phyloP scores from a whole-genome alignment of 495 filamentous ascomycete species.

The Trichoderma reesei region DNA sequence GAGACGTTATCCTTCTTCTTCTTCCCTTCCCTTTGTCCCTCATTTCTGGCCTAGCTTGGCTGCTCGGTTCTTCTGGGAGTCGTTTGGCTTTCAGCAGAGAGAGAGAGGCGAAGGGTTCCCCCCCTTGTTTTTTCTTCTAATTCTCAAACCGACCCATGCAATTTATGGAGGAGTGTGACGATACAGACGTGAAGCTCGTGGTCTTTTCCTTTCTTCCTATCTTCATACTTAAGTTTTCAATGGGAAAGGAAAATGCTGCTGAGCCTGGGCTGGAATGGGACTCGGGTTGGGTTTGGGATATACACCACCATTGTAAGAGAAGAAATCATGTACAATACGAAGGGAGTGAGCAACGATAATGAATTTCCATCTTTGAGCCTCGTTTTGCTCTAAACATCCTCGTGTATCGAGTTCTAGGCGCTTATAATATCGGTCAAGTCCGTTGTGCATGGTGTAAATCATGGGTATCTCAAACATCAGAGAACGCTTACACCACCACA shows the following conservation, averaged over 20 bases:
- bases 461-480: background rate
- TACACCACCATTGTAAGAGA: background rate
- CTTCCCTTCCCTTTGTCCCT: background rate
- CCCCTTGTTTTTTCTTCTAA: too few relatives aligned
- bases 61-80: background rate
- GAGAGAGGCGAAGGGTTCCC: too few relatives aligned
- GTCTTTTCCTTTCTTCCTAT: background rate
- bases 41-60: background rate
- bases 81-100: background rate
- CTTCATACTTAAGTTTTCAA: background rate
- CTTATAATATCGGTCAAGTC: too few relatives aligned
- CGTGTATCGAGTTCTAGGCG: too few relatives aligned
- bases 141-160: too few relatives aligned
- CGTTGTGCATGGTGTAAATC: too few relatives aligned
- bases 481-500: too few relatives aligned
- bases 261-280: background rate
- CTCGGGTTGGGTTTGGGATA: background rate
- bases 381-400: too few relatives aligned
- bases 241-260: background rate
- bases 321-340: background rate
- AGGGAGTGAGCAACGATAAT: background rate
- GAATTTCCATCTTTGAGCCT: background rate
- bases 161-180: background rate
- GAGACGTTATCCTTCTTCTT: background rate
- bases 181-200: background rate